These are phyloP conservation scores for Amauroascus verrucosus DNA, from an alignment of 2,329 filamentous ascomycete species.

Conservation along the genomic window DNA sequence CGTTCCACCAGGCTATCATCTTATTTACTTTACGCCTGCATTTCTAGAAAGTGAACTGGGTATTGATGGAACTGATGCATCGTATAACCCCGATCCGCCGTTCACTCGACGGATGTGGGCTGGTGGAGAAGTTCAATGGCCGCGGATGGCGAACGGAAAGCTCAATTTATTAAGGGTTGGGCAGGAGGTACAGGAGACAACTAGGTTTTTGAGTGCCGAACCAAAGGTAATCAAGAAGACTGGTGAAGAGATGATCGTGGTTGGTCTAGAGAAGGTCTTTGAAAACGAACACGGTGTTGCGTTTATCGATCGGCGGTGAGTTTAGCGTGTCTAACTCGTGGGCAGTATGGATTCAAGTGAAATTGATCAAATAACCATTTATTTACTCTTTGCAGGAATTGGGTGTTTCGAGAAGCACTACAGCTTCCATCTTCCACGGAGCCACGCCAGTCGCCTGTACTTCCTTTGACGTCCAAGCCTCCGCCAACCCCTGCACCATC, in stretches of 20 bases:
- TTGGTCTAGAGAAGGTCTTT: slow-evolving; percentile 53
- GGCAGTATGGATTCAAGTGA: too few species aligned
- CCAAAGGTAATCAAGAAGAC: slow-evolving; percentile 46
- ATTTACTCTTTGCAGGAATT: slow-evolving; percentile 26
- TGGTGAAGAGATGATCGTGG: slow-evolving; percentile 53
- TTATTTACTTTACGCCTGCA: slow-evolving; percentile 53
- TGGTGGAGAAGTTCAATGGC: slow-evolving; percentile 50
- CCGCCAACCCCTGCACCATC: slow-evolving; percentile 16
- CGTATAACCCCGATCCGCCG: slow-evolving; percentile 49
- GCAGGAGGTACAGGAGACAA: slow-evolving; percentile 48
- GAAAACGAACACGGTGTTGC: slow-evolving; percentile 43
- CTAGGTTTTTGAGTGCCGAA: slow-evolving; percentile 44
- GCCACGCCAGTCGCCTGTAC: slow-evolving; percentile 7
- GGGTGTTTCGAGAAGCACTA: slow-evolving; percentile 37
- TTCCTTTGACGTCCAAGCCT: slow-evolving; percentile 4
- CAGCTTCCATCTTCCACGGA: slow-evolving; percentile 17
- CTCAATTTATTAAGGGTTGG: slow-evolving; percentile 43
- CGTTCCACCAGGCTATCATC: slow-evolving; percentile 51
- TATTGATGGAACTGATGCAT: slow-evolving; percentile 50
- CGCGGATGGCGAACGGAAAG: slow-evolving; percentile 23
- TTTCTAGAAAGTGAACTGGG: slow-evolving; percentile 48
- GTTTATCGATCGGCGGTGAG: slow-evolving; percentile 46
- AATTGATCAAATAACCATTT: not conserved
- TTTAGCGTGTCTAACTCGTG: too few species aligned
- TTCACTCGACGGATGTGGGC: slow-evolving; percentile 61